A percentile compares a stretch with the other conserved stretches of the same genome.
Evolutionary conservation across 495 filamentous ascomycete species (phyloP).

Genomic region (Aspergillus nidulans): DNA sequence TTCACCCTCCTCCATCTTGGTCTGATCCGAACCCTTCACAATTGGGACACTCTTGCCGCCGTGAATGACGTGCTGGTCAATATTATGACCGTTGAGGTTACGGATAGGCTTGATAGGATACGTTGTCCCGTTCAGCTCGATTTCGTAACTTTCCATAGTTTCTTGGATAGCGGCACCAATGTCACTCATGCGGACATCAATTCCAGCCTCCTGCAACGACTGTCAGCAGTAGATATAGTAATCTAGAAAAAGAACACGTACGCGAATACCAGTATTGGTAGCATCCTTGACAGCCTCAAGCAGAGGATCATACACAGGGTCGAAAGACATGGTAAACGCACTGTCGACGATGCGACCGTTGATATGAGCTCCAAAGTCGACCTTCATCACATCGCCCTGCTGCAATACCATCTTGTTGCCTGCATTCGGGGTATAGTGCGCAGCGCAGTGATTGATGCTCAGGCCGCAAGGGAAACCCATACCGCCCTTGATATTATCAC

Average conservation of each 20-base stretch:
- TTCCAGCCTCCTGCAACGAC: constrained; percentile 60
- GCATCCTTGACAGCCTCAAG: constrained; percentile 78
- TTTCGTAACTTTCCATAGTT: constrained; percentile 85
- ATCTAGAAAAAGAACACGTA: constrained; percentile 16
- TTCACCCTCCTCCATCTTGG: constrained; percentile 94
- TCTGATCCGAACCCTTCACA: constrained; percentile 72
- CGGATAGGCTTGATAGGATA: constrained; percentile 81
- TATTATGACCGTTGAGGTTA: constrained; percentile 87
- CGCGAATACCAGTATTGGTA: constrained; percentile 78
- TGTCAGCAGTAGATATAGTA: not conserved
- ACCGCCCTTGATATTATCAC: constrained; percentile 72
- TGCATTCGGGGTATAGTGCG: constrained; percentile 90
- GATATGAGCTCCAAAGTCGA: constrained; percentile 88
- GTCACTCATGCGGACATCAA: constrained; percentile 73
- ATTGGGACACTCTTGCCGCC: constrained; percentile 87
- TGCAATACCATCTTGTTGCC: constrained; percentile 79
- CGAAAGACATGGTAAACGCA: constrained; percentile 86
- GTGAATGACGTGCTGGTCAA: constrained; percentile 81
- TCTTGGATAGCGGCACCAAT: constrained; percentile 79
- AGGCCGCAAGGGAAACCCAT: constrained; percentile 88
- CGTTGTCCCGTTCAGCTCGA: constrained; percentile 70
- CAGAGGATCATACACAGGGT: constrained; percentile 79
- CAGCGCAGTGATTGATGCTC: constrained; percentile 81
- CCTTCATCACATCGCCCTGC: constrained; percentile 85
- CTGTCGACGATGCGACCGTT: constrained; percentile 90